phyloP scores from a whole-genome alignment of 2,329 filamentous ascomycete species.

The Aspergillus udagawae region DNA sequence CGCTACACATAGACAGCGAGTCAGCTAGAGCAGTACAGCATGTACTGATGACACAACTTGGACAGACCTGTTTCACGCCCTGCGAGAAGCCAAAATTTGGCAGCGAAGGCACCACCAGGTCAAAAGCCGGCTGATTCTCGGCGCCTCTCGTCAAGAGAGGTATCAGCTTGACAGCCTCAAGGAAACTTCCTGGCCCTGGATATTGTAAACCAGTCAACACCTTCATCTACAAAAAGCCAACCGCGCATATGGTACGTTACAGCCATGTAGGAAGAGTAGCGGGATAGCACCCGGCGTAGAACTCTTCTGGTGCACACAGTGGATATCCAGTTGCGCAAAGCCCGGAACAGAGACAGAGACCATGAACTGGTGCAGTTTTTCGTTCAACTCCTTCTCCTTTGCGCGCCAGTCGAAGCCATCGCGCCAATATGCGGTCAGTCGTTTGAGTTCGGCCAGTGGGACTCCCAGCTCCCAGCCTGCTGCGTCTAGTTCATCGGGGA shows the following conservation, averaged over 20 bases:
- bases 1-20: slow-evolving; percentile 31
- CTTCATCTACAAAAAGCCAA: background rate
- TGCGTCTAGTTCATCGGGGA: slow-evolving; percentile 54
- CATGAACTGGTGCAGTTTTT: slow-evolving; percentile 55
- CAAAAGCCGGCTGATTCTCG: slow-evolving; percentile 43
- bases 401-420: slow-evolving; percentile 58
- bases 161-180: slow-evolving; percentile 50
- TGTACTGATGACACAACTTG: background rate
- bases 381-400: slow-evolving; percentile 57
- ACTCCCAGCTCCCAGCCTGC: slow-evolving; percentile 57
- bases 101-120: slow-evolving; percentile 52
- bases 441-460: slow-evolving; percentile 57
- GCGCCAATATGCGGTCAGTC: slow-evolving; percentile 56
- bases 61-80: slow-evolving; percentile 31
- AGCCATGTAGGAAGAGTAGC: slow-evolving; percentile 65
- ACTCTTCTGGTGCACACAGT: slow-evolving; percentile 61
- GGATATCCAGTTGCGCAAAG: slow-evolving; percentile 58
- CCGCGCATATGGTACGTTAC: slow-evolving; percentile 25
- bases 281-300: slow-evolving; percentile 54
- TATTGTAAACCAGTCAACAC: slow-evolving; percentile 2
- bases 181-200: slow-evolving; percentile 60
- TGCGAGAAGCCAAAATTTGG: slow-evolving; percentile 56
- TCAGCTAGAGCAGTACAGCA: background rate
- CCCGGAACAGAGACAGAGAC: slow-evolving; percentile 53
- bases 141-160: slow-evolving; percentile 40